Evolutionary conservation across 495 filamentous ascomycete genomes (phyloP).

Genomic region (Melanomma pulvis-pyrius): DNA sequence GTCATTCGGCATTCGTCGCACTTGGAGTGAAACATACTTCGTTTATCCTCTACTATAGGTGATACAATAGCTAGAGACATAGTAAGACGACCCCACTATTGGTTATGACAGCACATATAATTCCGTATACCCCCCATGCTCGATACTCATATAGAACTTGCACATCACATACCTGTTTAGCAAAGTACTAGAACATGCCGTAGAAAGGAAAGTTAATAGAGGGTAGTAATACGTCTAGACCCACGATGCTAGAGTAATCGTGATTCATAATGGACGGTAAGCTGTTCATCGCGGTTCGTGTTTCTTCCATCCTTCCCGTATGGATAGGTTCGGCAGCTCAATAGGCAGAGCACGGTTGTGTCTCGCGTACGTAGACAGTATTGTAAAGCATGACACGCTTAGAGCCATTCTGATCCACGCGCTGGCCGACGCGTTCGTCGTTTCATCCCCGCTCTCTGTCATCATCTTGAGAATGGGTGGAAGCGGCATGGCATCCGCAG

Average conservation of each 20-base stretch:
- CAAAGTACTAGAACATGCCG: not conserved
- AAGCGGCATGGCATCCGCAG: slow-evolving; percentile 9
- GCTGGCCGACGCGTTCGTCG: not conserved
- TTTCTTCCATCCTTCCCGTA: too few relatives aligned
- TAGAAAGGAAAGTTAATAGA: not conserved
- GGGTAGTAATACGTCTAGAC: too few relatives aligned
- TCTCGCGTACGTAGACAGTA: too few relatives aligned
- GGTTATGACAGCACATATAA: not conserved
- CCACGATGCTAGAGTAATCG: too few relatives aligned
- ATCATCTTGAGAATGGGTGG: not conserved
- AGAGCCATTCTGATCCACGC: not conserved
- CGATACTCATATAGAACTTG: not conserved
- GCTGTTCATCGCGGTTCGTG: too few relatives aligned
- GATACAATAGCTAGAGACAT: too few relatives aligned
- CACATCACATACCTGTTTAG: not conserved
- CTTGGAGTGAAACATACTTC: too few relatives aligned
- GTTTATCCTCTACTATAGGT: too few relatives aligned
- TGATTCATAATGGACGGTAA: too few relatives aligned
- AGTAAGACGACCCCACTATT: not conserved
- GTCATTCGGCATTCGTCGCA: too few relatives aligned
- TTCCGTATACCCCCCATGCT: slow-evolving; percentile 1
- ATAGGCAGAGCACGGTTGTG: too few relatives aligned
- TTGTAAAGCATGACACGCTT: not conserved
- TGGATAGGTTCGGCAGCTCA: too few relatives aligned
- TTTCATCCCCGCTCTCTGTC: not conserved